A percentile compares a stretch with the other conserved stretches of the same genome.
These are phyloP conservation scores for Spergularia marina DNA, from an alignment of 148 eudicot species.

Conservation along the genomic window DNA sequence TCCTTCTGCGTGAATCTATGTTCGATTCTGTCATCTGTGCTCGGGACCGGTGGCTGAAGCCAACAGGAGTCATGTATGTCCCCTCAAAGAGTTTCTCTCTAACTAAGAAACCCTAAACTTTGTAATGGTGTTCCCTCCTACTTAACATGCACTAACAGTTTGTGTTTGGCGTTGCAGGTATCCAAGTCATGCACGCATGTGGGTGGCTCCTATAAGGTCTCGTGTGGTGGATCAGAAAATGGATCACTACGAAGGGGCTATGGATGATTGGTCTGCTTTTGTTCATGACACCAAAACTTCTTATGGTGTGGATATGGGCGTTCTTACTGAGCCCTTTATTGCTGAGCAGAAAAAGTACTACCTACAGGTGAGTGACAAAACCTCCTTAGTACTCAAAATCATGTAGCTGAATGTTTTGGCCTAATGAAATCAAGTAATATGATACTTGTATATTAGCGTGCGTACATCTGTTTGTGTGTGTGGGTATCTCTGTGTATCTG, in stretches of 20 bases:
- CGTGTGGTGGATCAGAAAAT: conserved; percentile 68
- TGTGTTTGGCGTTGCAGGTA: conserved; percentile 61
- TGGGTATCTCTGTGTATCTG: too few relatives aligned
- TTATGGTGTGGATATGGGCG: conserved; percentile 94
- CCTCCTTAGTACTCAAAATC: background rate
- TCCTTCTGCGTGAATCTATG: conserved; percentile 98
- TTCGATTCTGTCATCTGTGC: conserved; percentile 96
- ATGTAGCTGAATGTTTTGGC: background rate
- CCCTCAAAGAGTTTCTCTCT: background rate
- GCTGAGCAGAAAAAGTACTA: conserved; percentile 84
- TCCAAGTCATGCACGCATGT: conserved; percentile 98
- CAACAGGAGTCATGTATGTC: conserved; percentile 89
- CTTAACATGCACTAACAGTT: background rate
- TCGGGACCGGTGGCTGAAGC: conserved; percentile 94
- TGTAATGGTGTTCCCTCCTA: too few relatives aligned
- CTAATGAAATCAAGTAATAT: background rate
- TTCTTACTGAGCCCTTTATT: conserved; percentile 59
- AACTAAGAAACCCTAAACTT: background rate
- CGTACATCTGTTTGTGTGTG: too few relatives aligned
- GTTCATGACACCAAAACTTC: conserved; percentile 58
- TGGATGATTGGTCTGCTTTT: conserved; percentile 85
- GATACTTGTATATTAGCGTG: too few relatives aligned
- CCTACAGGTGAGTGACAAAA: conserved; percentile 57
- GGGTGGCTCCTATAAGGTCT: conserved; percentile 92
- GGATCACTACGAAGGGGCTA: conserved; percentile 69